Percentiles rank a stretch among this genome's conserved stretches.
Evolutionary conservation across 371 early-diverging fungal genomes (phyloP).

Genomic region (Lichtheimia corymbifera): DNA sequence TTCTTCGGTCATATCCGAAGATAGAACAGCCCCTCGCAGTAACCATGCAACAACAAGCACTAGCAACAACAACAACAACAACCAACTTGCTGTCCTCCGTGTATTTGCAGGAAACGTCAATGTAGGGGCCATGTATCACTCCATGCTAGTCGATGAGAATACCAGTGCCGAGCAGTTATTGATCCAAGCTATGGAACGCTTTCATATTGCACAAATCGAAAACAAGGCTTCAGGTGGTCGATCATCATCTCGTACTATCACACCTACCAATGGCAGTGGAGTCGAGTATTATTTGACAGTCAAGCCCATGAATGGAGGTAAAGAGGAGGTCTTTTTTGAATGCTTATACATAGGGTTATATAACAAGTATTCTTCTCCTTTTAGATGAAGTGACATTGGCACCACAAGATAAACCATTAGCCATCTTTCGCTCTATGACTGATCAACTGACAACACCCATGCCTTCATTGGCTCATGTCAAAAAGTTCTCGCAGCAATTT

Average conservation of each 20-base stretch:
- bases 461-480: slow-evolving; percentile 51
- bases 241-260: slow-evolving; percentile 6
- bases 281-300: slow-evolving; percentile 63
- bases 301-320: slow-evolving; percentile 64
- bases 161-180: slow-evolving; percentile 61
- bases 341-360: no score
- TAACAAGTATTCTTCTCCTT: background rate
- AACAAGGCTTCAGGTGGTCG: slow-evolving; percentile 20
- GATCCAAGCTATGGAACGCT: slow-evolving; percentile 56
- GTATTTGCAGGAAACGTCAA: slow-evolving; percentile 66
- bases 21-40: background rate
- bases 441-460: slow-evolving; percentile 64
- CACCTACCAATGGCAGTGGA: slow-evolving; percentile 22
- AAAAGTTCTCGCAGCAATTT: slow-evolving; percentile 27
- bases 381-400: slow-evolving; percentile 58
- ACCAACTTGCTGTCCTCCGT: slow-evolving; percentile 35
- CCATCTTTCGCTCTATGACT: slow-evolving; percentile 58
- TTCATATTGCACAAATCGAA: slow-evolving; percentile 53
- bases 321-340: background rate
- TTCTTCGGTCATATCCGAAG: slow-evolving; percentile 13
- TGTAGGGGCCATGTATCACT: slow-evolving; percentile 59
- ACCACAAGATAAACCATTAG: slow-evolving; percentile 59
- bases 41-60: background rate
- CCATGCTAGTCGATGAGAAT: slow-evolving; percentile 55
- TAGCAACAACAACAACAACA: slow-evolving; percentile 8